A percentile compares a stretch with the other conserved stretches of the same genome.
Evolutionary conservation across 2,329 filamentous ascomycete genomes (phyloP).

Genomic region (Talaromyces sp.): DNA sequence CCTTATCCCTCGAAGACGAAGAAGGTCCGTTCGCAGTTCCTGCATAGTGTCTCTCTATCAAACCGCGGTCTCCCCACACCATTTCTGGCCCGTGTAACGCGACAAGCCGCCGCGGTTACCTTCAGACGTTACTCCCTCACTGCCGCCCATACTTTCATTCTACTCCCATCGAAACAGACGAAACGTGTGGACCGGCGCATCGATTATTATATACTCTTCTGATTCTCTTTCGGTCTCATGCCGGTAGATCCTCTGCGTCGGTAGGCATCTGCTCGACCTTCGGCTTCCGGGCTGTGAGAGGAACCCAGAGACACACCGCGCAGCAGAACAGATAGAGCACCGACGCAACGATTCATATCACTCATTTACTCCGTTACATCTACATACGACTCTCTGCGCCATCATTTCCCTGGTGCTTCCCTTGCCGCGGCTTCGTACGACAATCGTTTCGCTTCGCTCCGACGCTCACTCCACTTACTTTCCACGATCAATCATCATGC

Average conservation of each 20-base stretch:
- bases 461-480: background rate
- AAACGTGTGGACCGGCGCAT: background rate
- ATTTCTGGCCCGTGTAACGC: slow-evolving; percentile 14
- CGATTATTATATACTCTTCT: slow-evolving; percentile 14
- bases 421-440: slow-evolving; percentile 12
- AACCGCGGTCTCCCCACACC: slow-evolving; percentile 5
- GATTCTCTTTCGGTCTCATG: slow-evolving; percentile 8
- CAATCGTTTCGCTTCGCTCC: background rate
- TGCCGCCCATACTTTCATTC: slow-evolving; percentile 13
- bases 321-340: background rate
- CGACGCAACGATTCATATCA: background rate
- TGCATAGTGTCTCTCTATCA: slow-evolving; percentile 10
- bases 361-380: background rate
- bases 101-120: slow-evolving; percentile 16
- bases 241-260: background rate
- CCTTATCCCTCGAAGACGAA: background rate
- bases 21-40: slow-evolving; percentile 13
- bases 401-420: background rate
- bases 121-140: slow-evolving; percentile 10
- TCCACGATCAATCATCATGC: slow-evolving; percentile 32
- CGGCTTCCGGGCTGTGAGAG: background rate
- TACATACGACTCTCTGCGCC: background rate
- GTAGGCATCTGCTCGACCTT: background rate
- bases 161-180: background rate
- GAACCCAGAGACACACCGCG: background rate